Conservation (phyloP, 257 asterid species). For the Plectranthus barbatus region DNA sequence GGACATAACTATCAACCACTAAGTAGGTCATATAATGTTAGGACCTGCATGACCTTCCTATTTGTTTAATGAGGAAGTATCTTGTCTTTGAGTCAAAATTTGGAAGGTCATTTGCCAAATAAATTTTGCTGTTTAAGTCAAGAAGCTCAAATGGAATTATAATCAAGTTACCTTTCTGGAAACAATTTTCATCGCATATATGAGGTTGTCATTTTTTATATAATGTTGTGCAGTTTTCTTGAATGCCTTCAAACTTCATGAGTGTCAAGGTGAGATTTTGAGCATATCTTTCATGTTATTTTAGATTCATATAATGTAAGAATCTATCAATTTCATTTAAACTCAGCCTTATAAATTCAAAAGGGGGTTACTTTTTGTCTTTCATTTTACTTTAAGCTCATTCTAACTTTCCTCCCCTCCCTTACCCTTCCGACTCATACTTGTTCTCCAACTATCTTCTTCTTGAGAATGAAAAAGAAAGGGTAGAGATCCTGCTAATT, state of each 20-base stretch:
- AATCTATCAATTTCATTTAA: background rate
- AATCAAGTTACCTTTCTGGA: background rate
- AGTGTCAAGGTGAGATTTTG: too few relatives aligned
- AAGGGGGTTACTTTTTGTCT: background rate
- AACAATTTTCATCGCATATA: background rate
- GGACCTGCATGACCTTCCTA: background rate
- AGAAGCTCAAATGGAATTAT: background rate
- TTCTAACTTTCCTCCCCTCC: background rate
- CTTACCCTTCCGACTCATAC: background rate
- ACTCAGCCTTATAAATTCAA: too few relatives aligned
- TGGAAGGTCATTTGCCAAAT: background rate
- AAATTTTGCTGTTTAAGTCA: background rate
- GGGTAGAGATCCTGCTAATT: background rate
- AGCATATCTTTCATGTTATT: background rate
- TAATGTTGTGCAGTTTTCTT: background rate
- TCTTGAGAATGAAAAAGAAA: background rate
- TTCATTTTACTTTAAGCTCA: background rate
- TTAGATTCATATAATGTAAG: background rate
- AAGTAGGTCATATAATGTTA: background rate
- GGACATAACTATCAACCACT: background rate
- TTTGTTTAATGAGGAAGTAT: background rate
- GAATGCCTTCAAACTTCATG: background rate
- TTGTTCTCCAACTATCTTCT: background rate
- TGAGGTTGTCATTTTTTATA: slow-evolving; percentile 6
- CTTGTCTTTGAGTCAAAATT: background rate